Evolutionary conservation across 768 basidiomycete species (phyloP), one percentile per base, ranked within the genome.

Genomic region (Suillus ampliporus): DNA sequence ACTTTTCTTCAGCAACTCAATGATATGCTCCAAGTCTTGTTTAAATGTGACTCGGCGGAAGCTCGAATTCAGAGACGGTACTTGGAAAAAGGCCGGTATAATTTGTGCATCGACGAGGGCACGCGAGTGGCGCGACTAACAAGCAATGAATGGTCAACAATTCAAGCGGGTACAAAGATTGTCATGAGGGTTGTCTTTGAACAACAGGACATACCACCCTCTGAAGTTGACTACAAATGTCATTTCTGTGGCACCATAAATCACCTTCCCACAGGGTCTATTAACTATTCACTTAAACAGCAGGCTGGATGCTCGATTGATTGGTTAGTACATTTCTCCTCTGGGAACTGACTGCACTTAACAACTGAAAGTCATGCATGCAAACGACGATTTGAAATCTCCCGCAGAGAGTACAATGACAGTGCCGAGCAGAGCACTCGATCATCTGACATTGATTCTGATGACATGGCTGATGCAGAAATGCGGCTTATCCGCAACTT

Each of bases 31-130:
- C 10, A n/a, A 23, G 26, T 26, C 23, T 17, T 53, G 15, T 37
- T 53, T 31, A 26, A 53, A 10, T 26, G 52, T 26, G 37, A 19
- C 31, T 37, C 52, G 1, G 9, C 8, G 6, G 15, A 28, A 53
- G 52, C 52, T 53, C 52, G 31, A n/a, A 37, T 53, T 11, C 52
- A 53, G 37, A 35, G 52, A 15, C 26, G 21, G 23, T 53, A 53
- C 11, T 31, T 53, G 14, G 10, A 53, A 9, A 17, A 31, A 13
- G 23, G 28, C 6, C 52, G 34, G 34, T 53, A 53, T 11, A 28
- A 53, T 53, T 53, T 35, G 31, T 53, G 52, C 23, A 53, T 53
- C 23, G 52, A 53, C 28, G 28, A 53, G 26, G 52, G 52, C 9
- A 10, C 19, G 26, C 15, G 5, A 53, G 52, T 53, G 34, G 34